Evolutionary conservation across 1,139 yeast species (phyloP).

Genomic region (Suhomyces anneliseae): DNA sequence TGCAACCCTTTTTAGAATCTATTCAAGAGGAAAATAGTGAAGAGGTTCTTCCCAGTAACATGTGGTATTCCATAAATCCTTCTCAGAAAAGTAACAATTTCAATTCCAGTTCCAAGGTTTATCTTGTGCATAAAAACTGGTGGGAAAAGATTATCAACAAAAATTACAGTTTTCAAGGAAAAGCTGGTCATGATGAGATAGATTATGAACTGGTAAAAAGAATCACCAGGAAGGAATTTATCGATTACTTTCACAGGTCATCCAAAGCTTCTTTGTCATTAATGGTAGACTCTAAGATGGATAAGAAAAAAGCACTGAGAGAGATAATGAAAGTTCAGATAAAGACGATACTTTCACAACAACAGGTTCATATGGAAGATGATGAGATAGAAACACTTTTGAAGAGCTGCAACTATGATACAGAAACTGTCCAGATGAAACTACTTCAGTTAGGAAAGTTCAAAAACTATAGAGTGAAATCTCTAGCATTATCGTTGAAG

Average conservation of each 20-base stretch:
- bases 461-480: not conserved
- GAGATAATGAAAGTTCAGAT: constrained; percentile 36
- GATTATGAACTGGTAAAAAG: constrained; percentile 25
- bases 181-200: constrained; percentile 34
- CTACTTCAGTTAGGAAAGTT: not conserved
- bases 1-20: constrained; percentile 36
- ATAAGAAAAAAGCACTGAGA: constrained; percentile 26
- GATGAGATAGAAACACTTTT: constrained; percentile 36
- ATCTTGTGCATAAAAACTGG: constrained; percentile 41
- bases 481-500: not conserved
- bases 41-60: constrained; percentile 20
- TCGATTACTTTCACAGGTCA: constrained; percentile 28
- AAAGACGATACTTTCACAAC: constrained; percentile 38
- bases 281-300: constrained; percentile 34
- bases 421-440: constrained; percentile 20
- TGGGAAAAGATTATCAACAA: constrained; percentile 52
- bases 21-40: constrained; percentile 7
- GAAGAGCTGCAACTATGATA: constrained; percentile 32
- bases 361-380: constrained; percentile 43
- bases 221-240: constrained; percentile 29
- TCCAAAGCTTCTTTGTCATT: constrained; percentile 35
- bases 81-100: constrained; percentile 27
- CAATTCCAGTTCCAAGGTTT: constrained; percentile 22
- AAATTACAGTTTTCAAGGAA: constrained; percentile 36
- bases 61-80: constrained; percentile 24